phyloP scores from a whole-genome alignment of 2,329 filamentous ascomycete species.

The Sphaceloma murrayae region DNA sequence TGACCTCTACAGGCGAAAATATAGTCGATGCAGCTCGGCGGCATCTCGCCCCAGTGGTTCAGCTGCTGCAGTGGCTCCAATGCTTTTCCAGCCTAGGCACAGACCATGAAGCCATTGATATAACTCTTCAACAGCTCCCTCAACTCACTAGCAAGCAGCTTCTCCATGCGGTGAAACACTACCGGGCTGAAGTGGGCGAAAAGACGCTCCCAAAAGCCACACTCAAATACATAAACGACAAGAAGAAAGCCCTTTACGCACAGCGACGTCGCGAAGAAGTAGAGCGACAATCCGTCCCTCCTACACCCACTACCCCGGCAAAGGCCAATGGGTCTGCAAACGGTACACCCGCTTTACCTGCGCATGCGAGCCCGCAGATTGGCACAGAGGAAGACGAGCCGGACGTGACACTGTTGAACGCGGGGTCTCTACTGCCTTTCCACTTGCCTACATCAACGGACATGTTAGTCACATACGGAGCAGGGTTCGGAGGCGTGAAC shows the following conservation, averaged over 20 bases:
- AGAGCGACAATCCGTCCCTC: slow-evolving; percentile 15
- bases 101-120: slow-evolving; percentile 78
- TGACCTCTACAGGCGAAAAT: slow-evolving; percentile 72
- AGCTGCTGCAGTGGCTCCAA: slow-evolving; percentile 93
- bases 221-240: slow-evolving; percentile 70
- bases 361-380: slow-evolving; percentile 20
- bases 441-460: slow-evolving; percentile 92
- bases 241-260: slow-evolving; percentile 56
- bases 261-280: slow-evolving; percentile 15
- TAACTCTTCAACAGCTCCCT: slow-evolving; percentile 81
- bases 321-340: slow-evolving; percentile 14
- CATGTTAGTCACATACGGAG: slow-evolving; percentile 92
- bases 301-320: slow-evolving; percentile 15
- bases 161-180: slow-evolving; percentile 84
- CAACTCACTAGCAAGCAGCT: slow-evolving; percentile 78
- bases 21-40: slow-evolving; percentile 74
- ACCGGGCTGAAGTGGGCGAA: slow-evolving; percentile 89
- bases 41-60: slow-evolving; percentile 82
- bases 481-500: slow-evolving; percentile 87
- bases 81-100: slow-evolving; percentile 92
- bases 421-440: slow-evolving; percentile 87
- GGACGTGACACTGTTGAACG: slow-evolving; percentile 71
- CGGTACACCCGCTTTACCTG: slow-evolving; percentile 21
- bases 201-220: slow-evolving; percentile 82
- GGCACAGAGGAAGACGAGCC: slow-evolving; percentile 54